phyloP scores from a whole-genome alignment of 257 asterid species.

The Solanum habrochaites region DNA sequence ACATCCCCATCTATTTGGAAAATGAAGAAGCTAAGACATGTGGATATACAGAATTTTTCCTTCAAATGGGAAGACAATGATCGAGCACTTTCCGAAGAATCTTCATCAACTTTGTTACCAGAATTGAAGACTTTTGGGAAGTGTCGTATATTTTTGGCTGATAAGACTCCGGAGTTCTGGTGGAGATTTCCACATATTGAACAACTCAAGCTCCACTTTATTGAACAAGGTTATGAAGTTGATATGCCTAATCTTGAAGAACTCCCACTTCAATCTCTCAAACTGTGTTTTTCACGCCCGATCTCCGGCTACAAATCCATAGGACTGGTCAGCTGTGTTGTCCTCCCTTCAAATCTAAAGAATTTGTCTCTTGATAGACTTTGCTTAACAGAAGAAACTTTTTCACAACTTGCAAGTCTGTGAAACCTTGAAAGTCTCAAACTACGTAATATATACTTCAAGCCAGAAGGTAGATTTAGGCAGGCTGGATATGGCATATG shows the following conservation, averaged over 20 bases:
- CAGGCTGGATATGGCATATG: not conserved
- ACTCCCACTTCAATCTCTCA: not conserved
- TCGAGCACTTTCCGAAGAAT: not conserved
- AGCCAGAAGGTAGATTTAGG: not conserved
- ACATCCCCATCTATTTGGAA: not conserved
- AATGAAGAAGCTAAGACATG: not conserved
- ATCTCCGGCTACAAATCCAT: not conserved
- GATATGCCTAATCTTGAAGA: not conserved
- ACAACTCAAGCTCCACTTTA: not conserved
- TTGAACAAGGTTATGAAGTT: not conserved
- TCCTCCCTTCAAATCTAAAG: not conserved
- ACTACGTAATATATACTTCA: not conserved
- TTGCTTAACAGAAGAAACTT: not conserved
- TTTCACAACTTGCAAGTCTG: not conserved
- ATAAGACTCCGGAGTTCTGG: not conserved
- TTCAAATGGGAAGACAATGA: not conserved
- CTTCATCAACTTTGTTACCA: not conserved
- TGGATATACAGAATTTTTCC: not conserved
- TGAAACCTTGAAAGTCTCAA: not conserved
- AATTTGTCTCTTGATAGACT: not conserved
- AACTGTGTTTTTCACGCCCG: not conserved
- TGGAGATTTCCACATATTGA: not conserved
- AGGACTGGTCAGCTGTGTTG: not conserved
- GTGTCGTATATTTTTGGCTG: not conserved
- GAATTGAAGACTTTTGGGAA: not conserved